Evolutionary conservation across 1,284 basidiomycete species (phyloP).

Genomic region (Ustilago curta): DNA sequence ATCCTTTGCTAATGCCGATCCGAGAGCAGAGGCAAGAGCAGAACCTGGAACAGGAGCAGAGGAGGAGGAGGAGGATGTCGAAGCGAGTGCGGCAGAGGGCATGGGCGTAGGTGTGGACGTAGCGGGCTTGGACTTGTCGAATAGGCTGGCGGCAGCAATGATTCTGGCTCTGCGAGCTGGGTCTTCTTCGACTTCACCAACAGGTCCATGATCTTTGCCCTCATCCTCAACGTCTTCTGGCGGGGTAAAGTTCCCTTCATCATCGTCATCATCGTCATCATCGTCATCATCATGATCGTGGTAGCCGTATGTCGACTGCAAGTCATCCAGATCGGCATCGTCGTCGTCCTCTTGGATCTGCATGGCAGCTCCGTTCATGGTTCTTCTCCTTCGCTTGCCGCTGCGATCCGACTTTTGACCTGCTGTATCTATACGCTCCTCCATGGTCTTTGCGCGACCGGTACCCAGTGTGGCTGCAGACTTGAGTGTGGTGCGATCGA

Average conservation of each 20-base stretch:
- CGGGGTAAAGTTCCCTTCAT: constrained; percentile 31
- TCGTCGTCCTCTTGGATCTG: constrained; percentile 59
- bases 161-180: constrained; percentile 48
- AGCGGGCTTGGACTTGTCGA: constrained; percentile 31
- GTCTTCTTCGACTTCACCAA: constrained; percentile 50
- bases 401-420: constrained; percentile 36
- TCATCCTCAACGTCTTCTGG: constrained; percentile 46
- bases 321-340: constrained; percentile 50
- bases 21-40: constrained; percentile 40
- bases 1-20: constrained; percentile 63
- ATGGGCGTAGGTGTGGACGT: too few relatives aligned
- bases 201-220: constrained; percentile 34
- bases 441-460: constrained; percentile 54
- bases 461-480: constrained; percentile 66
- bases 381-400: constrained; percentile 26
- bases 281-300: constrained; percentile 28
- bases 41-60: constrained; percentile 26
- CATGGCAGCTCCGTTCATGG: constrained; percentile 46
- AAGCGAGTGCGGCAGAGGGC: constrained; percentile 6
- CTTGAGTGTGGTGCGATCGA: constrained; percentile 62
- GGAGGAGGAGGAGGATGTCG: constrained; percentile 11
- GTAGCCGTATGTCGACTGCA: neutral
- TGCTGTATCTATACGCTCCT: constrained; percentile 57
- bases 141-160: constrained; percentile 45
- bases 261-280: constrained; percentile 27